A percentile compares a stretch with the other conserved stretches of the same genome.
Conservation (phyloP, 1,284 basidiomycete genomes). For the Mrakiaceae sp. region DNA sequence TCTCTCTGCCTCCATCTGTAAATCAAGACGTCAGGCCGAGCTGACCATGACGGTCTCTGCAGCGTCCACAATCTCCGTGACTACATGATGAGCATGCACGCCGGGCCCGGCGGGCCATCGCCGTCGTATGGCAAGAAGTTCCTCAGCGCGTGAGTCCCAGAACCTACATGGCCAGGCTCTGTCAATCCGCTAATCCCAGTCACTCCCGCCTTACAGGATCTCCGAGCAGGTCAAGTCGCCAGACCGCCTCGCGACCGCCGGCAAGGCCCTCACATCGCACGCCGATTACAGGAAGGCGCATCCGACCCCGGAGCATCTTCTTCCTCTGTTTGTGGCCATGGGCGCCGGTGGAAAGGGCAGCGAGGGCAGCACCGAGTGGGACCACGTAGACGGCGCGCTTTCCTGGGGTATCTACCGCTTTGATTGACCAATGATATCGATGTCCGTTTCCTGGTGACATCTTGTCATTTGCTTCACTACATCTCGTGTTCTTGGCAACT, state of each 20-base stretch:
- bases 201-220: not conserved
- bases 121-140: not conserved
- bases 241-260: not conserved
- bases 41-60: not conserved
- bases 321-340: constrained; percentile 29
- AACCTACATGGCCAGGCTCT: not conserved
- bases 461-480: too few relatives aligned
- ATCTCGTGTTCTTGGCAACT: too few relatives aligned
- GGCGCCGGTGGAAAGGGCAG: constrained; percentile 23
- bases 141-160: not conserved
- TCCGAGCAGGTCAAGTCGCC: not conserved
- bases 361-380: constrained; percentile 24
- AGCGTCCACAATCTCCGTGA: constrained; percentile 32
- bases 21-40: too few relatives aligned
- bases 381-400: constrained; percentile 24
- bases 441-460: too few relatives aligned
- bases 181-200: too few relatives aligned
- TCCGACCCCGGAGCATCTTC: constrained; percentile 33
- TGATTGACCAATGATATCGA: too few relatives aligned
- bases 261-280: constrained; percentile 23
- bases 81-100: not conserved
- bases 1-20: not conserved
- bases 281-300: constrained; percentile 29
- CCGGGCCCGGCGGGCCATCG: too few relatives aligned
- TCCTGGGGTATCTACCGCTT: too few relatives aligned